Base-by-base conservation (phyloP, 2,329 filamentous ascomycete genomes). In the Lizonia empirigonia region DNA sequence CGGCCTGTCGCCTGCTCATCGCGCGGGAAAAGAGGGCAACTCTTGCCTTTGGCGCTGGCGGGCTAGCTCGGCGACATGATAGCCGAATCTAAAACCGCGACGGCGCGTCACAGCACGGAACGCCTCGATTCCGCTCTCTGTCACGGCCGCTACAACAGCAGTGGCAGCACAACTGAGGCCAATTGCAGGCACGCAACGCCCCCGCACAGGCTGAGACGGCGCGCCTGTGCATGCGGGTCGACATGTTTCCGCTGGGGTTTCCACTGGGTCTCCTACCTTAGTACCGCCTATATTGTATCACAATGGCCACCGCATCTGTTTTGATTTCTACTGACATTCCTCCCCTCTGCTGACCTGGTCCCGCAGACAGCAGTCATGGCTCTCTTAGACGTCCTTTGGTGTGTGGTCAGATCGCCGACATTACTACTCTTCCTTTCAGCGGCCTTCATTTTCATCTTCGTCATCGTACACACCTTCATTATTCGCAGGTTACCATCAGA, bases 401-500 rank as follows among this genome's bases (percentile, higher is more conserved):
- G 15, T 39, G 30, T 62, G 20, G 9, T 41, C 15, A 19, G 41
- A 8, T 56, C 56, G 2, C 50, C 54, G 15, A 54, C 56, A 27
- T 29, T 58, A 15, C 8, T 53, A 7, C 32, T 65, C 4, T 47
- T 61, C 29, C 44, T 34, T 10, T 42, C 45, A 9, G 26, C 44
- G 16, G 45, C 58, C 5, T 46, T 65, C 10, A 37, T 61, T 18
- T 35, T 50, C 4, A 18, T 44, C 6, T 64, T 57, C 39, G 44
- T 53, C 27, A 18, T 53, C 7, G 35, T 55, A 18, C 53, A 63
- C 19, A 58, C 57, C 3, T 27, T 59, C 26, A 62, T 58, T 42
- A 34, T 59, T 20, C 65, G 63, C 35, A 49, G 54, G 30, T 27
- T 67, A 10, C 64, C 60, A 13, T 10, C 50, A 5, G 60, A 67